phyloP scores from a whole-genome alignment of 1,284 basidiomycete genomes.

The Prillingera fragicola region DNA sequence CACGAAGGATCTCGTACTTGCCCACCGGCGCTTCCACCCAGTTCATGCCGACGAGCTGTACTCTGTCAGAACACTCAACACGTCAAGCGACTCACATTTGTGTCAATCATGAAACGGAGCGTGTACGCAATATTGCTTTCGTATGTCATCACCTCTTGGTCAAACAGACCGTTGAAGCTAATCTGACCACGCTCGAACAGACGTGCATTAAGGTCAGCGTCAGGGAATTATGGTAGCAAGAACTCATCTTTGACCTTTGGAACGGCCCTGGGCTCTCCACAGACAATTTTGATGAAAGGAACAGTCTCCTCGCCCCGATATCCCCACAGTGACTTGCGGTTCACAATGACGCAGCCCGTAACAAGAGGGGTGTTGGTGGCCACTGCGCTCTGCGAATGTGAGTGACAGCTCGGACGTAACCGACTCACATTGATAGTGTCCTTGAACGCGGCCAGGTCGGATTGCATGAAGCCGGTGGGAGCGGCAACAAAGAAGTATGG shows the following conservation, averaged over 20 bases:
- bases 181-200: conserved; percentile 81
- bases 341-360: conserved; percentile 57
- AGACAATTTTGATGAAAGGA: conserved; percentile 76
- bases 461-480: conserved; percentile 69
- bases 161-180: conserved; percentile 65
- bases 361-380: conserved; percentile 50
- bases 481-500: conserved; percentile 88
- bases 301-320: conserved; percentile 73
- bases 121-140: conserved; percentile 88
- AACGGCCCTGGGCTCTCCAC: conserved; percentile 64
- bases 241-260: conserved; percentile 89
- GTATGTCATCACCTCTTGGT: conserved; percentile 60
- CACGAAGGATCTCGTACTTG: conserved; percentile 61
- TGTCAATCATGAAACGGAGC: conserved; percentile 93
- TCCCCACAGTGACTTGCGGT: conserved; percentile 73
- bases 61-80: background rate
- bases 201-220: conserved; percentile 53
- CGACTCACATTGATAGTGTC: conserved; percentile 69
- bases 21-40: conserved; percentile 87
- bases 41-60: conserved; percentile 89
- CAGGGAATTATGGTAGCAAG: background rate
- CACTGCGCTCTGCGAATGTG: conserved; percentile 22
- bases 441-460: conserved; percentile 62
- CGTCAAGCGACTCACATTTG: conserved; percentile 56
- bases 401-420: background rate